These are phyloP conservation scores for Aspergillus wentii DNA, from an alignment of 495 filamentous ascomycete species.

Conservation along the genomic window DNA sequence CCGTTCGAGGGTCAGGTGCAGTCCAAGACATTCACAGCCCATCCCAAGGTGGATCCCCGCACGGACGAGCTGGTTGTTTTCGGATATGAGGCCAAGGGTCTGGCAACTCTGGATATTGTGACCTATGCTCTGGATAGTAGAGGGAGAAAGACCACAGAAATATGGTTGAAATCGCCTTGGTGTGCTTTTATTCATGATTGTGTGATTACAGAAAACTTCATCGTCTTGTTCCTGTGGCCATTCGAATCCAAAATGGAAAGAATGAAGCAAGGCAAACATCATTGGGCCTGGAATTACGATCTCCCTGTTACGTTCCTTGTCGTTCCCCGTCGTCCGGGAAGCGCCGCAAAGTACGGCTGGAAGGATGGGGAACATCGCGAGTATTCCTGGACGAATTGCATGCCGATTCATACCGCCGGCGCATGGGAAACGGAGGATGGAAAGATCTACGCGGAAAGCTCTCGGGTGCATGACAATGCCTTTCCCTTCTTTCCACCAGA, in stretches of 20 bases:
- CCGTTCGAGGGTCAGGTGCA: neutral
- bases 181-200: neutral
- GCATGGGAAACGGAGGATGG: neutral
- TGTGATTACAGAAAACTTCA: neutral
- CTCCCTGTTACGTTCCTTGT: neutral
- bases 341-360: neutral
- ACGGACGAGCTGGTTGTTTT: slow-evolving; percentile 1
- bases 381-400: neutral
- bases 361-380: neutral
- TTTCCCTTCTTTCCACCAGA: neutral
- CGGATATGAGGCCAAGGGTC: slow-evolving; percentile 1
- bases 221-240: neutral
- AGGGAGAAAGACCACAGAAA: neutral
- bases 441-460: neutral
- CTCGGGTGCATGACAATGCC: neutral
- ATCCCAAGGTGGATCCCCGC: slow-evolving; percentile 1
- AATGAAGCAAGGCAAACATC: neutral
- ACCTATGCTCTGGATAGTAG: neutral
- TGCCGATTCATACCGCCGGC: neutral
- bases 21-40: slow-evolving; percentile 2
- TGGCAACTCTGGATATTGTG: neutral
- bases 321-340: neutral
- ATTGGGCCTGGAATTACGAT: neutral
- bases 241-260: neutral
- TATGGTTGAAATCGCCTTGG: neutral